These are phyloP conservation scores for Ustilago cynodontis DNA, from an alignment of 1,284 basidiomycete species.

Conservation along the genomic window DNA sequence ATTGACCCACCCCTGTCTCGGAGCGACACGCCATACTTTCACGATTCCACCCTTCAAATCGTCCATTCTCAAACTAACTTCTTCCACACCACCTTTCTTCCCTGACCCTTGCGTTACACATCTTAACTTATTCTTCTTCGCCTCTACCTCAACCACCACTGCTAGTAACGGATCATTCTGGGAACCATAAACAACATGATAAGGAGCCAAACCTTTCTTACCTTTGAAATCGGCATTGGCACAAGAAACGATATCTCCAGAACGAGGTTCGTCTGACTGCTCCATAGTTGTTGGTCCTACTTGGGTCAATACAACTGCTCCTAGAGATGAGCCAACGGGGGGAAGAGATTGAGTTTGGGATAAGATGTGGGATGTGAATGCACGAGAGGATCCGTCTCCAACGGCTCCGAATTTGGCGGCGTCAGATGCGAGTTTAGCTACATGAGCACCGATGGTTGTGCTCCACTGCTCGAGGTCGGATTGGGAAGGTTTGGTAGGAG, in stretches of 20 bases:
- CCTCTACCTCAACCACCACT: slow-evolving; percentile 79
- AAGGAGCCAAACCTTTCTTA: slow-evolving; percentile 81
- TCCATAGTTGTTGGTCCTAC: slow-evolving; percentile 78
- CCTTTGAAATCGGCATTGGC: slow-evolving; percentile 86
- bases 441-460: slow-evolving; percentile 79
- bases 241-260: slow-evolving; percentile 84
- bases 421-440: slow-evolving; percentile 75
- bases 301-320: slow-evolving; percentile 72
- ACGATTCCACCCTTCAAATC: slow-evolving; percentile 86
- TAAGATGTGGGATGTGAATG: slow-evolving; percentile 80
- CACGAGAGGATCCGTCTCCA: slow-evolving; percentile 81
- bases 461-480: slow-evolving; percentile 80
- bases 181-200: slow-evolving; percentile 77
- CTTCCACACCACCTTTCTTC: slow-evolving; percentile 75
- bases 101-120: slow-evolving; percentile 76
- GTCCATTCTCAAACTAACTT: slow-evolving; percentile 84
- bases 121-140: slow-evolving; percentile 58
- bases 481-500: slow-evolving; percentile 59
- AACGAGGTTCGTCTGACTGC: slow-evolving; percentile 81
- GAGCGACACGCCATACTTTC: slow-evolving; percentile 67
- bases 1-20: slow-evolving; percentile 44
- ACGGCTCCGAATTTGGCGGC: slow-evolving; percentile 79
- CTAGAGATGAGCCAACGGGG: slow-evolving; percentile 55
- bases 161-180: slow-evolving; percentile 78
- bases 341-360: slow-evolving; percentile 74